Evolutionary conservation across 768 basidiomycete species (phyloP).

Genomic region (Pleurotus citrinopileatus): DNA sequence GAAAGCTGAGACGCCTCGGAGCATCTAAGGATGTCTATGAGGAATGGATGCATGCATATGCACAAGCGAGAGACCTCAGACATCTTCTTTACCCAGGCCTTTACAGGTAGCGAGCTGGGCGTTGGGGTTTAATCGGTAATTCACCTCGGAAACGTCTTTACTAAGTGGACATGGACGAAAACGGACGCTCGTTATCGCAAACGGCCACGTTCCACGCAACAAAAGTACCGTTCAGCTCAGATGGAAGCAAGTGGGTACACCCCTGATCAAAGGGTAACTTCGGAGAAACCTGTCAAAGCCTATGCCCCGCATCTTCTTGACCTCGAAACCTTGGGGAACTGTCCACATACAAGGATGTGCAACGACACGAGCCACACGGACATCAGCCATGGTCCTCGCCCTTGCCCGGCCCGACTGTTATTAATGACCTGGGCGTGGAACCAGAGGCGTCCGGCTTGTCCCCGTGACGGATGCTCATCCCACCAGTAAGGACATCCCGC

Average conservation of each 20-base stretch:
- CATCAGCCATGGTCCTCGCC: neutral
- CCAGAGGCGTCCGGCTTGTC: neutral
- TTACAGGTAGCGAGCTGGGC: neutral
- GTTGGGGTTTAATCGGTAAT: neutral
- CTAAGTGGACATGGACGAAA: neutral
- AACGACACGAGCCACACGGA: conserved; percentile 2
- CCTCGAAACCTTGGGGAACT: conserved; percentile 7
- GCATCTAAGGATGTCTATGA: too few species aligned
- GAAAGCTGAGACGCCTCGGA: too few species aligned
- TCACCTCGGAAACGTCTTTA: neutral
- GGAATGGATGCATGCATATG: too few species aligned
- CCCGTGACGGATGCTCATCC: conserved; percentile 3
- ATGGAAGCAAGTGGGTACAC: neutral
- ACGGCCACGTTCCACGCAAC: neutral
- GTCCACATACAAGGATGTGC: conserved; percentile 8
- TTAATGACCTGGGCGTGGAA: conserved; percentile 5
- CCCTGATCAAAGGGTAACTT: conserved; percentile 8
- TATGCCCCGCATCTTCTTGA: conserved; percentile 5
- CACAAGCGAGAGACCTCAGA: neutral
- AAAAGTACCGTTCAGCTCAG: conserved; percentile 1
- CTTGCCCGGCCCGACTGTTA: conserved; percentile 6
- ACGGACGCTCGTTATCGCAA: neutral
- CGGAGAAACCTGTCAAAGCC: conserved; percentile 10
- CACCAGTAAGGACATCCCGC: neutral
- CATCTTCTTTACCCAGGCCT: neutral